phyloP scores from a whole-genome alignment of 768 basidiomycete genomes.

The Lactarius sanguifluus region DNA sequence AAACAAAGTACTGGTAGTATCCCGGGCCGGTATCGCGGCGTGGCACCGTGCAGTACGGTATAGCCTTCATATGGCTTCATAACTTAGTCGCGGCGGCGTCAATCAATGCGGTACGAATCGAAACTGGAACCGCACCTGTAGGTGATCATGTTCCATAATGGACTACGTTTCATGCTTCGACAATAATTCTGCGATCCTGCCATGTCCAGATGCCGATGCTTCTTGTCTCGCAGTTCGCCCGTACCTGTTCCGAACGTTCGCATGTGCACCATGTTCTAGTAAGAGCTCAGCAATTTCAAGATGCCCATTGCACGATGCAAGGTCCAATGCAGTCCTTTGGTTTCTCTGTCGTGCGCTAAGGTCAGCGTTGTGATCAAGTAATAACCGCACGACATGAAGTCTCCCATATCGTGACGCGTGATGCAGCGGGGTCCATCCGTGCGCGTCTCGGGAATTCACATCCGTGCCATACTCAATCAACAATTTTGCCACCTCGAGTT shows the following conservation, averaged over 20 bases:
- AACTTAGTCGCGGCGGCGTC: too few species aligned
- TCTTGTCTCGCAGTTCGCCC: not conserved
- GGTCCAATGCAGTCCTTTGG: conserved; percentile 1
- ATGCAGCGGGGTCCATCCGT: not conserved
- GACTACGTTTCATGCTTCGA: not conserved
- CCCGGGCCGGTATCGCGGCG: too few species aligned
- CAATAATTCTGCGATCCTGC: not conserved
- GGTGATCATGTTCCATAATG: too few species aligned
- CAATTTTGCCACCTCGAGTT: not conserved
- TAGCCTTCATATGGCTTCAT: too few species aligned
- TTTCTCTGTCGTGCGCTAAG: too few species aligned
- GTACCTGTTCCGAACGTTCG: not conserved
- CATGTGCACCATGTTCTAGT: not conserved
- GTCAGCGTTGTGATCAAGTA: not conserved
- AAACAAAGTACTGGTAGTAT: too few species aligned
- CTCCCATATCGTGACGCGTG: not conserved
- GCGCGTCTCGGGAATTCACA: not conserved
- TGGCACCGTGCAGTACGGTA: too few species aligned
- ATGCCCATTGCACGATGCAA: not conserved
- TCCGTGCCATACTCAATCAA: not conserved
- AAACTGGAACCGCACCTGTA: too few species aligned
- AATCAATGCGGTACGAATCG: too few species aligned
- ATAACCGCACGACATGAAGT: not conserved
- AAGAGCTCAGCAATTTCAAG: not conserved
- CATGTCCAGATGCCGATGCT: not conserved